Evolutionary conservation across 495 filamentous ascomycete species (phyloP).

Genomic region (Aspergillus baeticus): DNA sequence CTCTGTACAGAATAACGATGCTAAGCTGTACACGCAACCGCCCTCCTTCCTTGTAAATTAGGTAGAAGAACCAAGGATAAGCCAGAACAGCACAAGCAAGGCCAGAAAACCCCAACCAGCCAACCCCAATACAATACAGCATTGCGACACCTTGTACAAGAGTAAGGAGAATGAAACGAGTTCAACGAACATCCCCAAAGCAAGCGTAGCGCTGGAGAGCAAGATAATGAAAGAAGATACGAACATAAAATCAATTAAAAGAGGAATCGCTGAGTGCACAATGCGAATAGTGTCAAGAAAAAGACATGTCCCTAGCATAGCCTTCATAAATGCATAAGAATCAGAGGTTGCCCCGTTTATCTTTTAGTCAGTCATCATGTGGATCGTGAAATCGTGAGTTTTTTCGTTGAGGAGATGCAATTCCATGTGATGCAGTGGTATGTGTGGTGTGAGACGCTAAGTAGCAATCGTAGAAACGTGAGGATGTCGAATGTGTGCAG

Average conservation of each 20-base stretch:
- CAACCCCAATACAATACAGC: not conserved
- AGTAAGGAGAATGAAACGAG: not conserved
- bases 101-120: not conserved
- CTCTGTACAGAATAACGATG: too few relatives aligned
- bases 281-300: too few relatives aligned
- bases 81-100: not conserved
- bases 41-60: too few relatives aligned
- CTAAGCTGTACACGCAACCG: too few relatives aligned
- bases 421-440: not conserved
- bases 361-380: not conserved
- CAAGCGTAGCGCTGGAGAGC: conserved; percentile 2
- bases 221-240: not conserved
- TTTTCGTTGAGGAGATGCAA: not conserved
- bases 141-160: not conserved
- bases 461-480: not conserved
- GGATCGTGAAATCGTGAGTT: conserved; percentile 12
- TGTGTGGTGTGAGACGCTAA: too few relatives aligned
- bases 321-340: conserved; percentile 7
- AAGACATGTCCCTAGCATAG: too few relatives aligned
- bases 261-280: too few relatives aligned
- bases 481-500: not conserved
- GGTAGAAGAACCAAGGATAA: not conserved
- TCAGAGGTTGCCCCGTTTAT: conserved; percentile 10
- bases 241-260: not conserved
- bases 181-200: not conserved